Evolutionary conservation across 129 eudicot species (phyloP).

Genomic region (Rutidosis leptorrhynchoides): DNA sequence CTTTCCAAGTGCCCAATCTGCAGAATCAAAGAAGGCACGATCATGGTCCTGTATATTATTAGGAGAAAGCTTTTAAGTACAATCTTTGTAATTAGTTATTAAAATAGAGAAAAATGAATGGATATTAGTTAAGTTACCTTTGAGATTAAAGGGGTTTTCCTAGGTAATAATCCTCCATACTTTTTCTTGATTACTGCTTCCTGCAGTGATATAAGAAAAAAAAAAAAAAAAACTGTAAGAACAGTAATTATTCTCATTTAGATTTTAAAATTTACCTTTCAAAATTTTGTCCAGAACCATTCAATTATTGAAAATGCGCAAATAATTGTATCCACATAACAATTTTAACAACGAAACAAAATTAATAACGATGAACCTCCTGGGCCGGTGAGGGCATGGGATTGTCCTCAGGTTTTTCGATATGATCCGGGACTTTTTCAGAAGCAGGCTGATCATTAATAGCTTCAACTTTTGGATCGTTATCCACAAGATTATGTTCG

Average conservation of each 20-base stretch:
- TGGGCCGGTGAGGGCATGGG: slow-evolving; percentile 49
- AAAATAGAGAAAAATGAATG: background rate
- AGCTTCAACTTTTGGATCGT: slow-evolving; percentile 33
- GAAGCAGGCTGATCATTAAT: slow-evolving; percentile 28
- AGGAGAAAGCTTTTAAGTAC: slow-evolving; percentile 17
- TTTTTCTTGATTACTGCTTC: slow-evolving; percentile 79
- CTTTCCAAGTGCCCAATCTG: slow-evolving; percentile 98
- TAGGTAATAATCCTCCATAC: slow-evolving; percentile 79
- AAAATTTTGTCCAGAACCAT: slow-evolving; percentile 1
- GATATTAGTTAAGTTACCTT: slow-evolving; percentile 40
- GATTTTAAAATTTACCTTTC: background rate
- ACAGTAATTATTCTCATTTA: background rate
- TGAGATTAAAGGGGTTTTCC: slow-evolving; percentile 73
- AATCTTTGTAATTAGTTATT: background rate
- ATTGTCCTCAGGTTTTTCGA: slow-evolving; percentile 33
- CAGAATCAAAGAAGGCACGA: slow-evolving; percentile 92
- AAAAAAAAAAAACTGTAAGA: background rate
- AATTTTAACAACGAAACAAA: background rate
- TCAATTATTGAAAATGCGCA: slow-evolving; percentile 4
- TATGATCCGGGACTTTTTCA: slow-evolving; percentile 25
- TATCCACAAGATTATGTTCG: slow-evolving; percentile 27
- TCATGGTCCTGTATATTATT: slow-evolving; percentile 65
- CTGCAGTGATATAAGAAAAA: slow-evolving; percentile 38
- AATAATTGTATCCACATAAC: slow-evolving; percentile 4
- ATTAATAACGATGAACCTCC: slow-evolving; percentile 40